Evolutionary conservation across 495 filamentous ascomycete genomes (phyloP), one percentile per base, ranked within the genome.

Genomic region (Polyplosphaeria fusca): DNA sequence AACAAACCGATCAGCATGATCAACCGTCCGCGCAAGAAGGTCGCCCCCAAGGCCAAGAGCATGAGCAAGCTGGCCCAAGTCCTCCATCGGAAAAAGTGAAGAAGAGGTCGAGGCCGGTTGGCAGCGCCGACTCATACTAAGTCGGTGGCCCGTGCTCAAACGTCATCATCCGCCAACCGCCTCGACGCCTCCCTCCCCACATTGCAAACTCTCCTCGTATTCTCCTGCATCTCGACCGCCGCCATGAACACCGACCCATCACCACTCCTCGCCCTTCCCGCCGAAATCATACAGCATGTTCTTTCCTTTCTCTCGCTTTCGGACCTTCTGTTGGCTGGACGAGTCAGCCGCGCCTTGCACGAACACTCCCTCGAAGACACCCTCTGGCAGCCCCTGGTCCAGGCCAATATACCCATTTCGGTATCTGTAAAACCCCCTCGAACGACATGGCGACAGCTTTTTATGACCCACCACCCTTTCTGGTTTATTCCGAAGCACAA

Each of bases 401-500:
- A 71, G 41, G 22, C 41, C 7, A 61, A 66, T 44, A 23, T 66
- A 1, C 58, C 65, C 3, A 46, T 43, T 0, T 42, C 23, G 14
- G 39, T 23, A 1, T 60, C 64, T 22, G 16, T 23, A 14, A 48
- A 51, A 14, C 58, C 68, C 18, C 4, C 22, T 5, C 51, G 65
- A 27, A 53, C 55, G 30, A 24, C 52, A 5, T 53, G 66, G 68
- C 62, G 62, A 26, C 77, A 81, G 23, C 77, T 97, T 4, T 96
- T 86, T 60, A 70, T 79, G 27, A 77, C 84, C 24, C 85, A 91
- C 66, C 77, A 91, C 50, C 85, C 86, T 1, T 84, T 84, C 62
- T 95, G 93, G 87, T 96, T 94, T 63, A 77, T 97, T 0, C 75
- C 87, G 0, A 79, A 78, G 52, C 72, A 88, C 57, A 89, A 87